Conservation (phyloP, 371 early-diverging fungal genomes). For the Umbelopsis sp. region DNA sequence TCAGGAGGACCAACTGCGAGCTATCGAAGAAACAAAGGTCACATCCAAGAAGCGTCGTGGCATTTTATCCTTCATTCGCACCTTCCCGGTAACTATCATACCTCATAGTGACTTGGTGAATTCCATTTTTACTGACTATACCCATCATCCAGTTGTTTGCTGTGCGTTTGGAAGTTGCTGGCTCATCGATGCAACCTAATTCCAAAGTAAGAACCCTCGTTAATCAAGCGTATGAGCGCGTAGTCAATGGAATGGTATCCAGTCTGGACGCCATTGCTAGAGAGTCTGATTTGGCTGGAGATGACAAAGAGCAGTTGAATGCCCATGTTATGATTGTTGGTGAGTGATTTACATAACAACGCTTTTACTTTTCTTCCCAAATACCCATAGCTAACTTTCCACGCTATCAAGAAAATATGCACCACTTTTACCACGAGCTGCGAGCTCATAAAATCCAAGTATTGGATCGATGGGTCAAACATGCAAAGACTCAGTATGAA, state of each 20-base stretch:
- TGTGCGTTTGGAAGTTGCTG: slow-evolving; percentile 68
- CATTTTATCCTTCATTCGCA: slow-evolving; percentile 82
- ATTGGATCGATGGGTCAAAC: slow-evolving; percentile 80
- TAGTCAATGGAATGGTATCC: slow-evolving; percentile 87
- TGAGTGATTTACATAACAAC: slow-evolving; percentile 39
- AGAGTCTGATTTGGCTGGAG: slow-evolving; percentile 72
- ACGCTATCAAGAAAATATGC: slow-evolving; percentile 81
- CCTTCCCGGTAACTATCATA: slow-evolving; percentile 73
- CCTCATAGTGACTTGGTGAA: background rate
- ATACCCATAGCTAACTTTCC: background rate
- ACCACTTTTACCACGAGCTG: slow-evolving; percentile 81
- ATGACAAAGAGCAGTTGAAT: slow-evolving; percentile 93
- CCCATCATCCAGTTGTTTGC: slow-evolving; percentile 63
- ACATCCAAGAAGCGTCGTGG: slow-evolving; percentile 87
- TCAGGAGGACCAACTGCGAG: slow-evolving; percentile 84
- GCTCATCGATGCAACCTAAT: slow-evolving; percentile 53
- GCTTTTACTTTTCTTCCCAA: background rate
- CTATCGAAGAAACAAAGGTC: slow-evolving; percentile 91
- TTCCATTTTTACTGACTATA: background rate
- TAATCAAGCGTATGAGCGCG: slow-evolving; percentile 78
- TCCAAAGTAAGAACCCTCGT: slow-evolving; percentile 76
- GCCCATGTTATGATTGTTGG: slow-evolving; percentile 84
- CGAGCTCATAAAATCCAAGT: slow-evolving; percentile 68
- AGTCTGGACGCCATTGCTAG: slow-evolving; percentile 86
- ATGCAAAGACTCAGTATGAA: slow-evolving; percentile 86